Evolutionary conservation across 495 filamentous ascomycete species (phyloP).

Genomic region (Aspergillus leporis): DNA sequence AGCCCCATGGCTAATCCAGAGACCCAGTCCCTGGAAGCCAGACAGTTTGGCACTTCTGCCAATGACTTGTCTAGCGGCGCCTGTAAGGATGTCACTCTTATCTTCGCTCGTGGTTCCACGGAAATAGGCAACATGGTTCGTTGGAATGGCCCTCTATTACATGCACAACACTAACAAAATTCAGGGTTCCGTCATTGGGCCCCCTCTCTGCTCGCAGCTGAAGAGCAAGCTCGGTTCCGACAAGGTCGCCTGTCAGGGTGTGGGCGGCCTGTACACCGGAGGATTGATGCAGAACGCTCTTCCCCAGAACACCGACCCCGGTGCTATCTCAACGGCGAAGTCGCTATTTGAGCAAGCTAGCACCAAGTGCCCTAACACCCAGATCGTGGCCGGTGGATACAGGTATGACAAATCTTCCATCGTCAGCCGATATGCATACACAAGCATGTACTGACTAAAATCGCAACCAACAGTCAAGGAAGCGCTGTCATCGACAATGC

Average conservation of each 20-base stretch:
- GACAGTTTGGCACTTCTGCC: conserved; percentile 16
- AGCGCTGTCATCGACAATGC: conserved; percentile 54
- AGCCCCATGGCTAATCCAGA: conserved; percentile 14
- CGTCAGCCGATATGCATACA: neutral
- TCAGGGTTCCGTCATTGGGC: conserved; percentile 44
- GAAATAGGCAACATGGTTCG: conserved; percentile 54
- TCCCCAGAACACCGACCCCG: conserved; percentile 29
- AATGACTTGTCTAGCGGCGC: conserved; percentile 45
- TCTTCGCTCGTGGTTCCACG: conserved; percentile 53
- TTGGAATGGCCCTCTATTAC: neutral
- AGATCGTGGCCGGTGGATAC: conserved; percentile 59
- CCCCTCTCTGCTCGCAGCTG: conserved; percentile 35
- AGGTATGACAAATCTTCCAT: conserved; percentile 18
- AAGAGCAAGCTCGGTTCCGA: conserved; percentile 28
- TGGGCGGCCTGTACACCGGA: conserved; percentile 35
- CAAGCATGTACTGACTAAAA: neutral
- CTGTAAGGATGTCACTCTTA: conserved; percentile 51
- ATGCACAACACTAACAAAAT: neutral
- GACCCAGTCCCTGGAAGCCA: conserved; percentile 9
- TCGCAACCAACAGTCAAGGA: conserved; percentile 47
- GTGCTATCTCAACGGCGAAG: conserved; percentile 40
- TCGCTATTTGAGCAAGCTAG: conserved; percentile 36
- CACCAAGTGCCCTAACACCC: conserved; percentile 51
- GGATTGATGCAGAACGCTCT: conserved; percentile 25
- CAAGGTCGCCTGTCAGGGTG: conserved; percentile 36